phyloP scores from a whole-genome alignment of 768 basidiomycete genomes.

The Kwoniella dejecticola region DNA sequence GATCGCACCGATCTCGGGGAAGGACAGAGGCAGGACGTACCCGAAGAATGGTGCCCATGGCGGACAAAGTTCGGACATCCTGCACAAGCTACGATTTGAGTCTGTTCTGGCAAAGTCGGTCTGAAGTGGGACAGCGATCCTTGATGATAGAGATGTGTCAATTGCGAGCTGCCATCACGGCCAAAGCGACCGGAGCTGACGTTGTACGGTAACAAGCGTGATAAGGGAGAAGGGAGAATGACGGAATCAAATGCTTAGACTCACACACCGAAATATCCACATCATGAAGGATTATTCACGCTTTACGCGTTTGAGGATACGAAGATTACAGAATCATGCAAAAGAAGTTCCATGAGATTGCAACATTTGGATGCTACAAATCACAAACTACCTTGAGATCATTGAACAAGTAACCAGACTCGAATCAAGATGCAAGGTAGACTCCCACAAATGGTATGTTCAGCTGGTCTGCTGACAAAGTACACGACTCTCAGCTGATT shows the following conservation, averaged over 20 bases:
- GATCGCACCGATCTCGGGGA: background rate
- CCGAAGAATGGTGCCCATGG: constrained; percentile 98
- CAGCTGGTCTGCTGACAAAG: background rate
- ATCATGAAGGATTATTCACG: no score
- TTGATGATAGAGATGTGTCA: no score
- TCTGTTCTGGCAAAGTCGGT: no score
- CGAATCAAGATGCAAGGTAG: constrained; percentile 53
- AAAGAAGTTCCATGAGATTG: no score
- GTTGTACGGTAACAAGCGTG: background rate
- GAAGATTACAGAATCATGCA: no score
- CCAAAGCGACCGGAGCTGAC: no score
- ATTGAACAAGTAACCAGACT: no score
- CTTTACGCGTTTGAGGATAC: no score
- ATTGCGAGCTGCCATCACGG: no score
- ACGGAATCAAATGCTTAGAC: constrained; percentile 9
- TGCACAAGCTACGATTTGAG: background rate
- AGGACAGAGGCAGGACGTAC: constrained; percentile 27
- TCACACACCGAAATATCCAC: constrained; percentile 15
- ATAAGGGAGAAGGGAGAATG: background rate
- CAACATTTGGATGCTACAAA: no score
- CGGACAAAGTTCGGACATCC: constrained; percentile 65
- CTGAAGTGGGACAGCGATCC: no score
- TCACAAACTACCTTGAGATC: no score
- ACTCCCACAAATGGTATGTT: constrained; percentile 50
- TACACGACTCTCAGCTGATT: background rate